phyloP scores from a whole-genome alignment of 2,329 filamentous ascomycete species.

The Colletotrichum tropicicola region DNA sequence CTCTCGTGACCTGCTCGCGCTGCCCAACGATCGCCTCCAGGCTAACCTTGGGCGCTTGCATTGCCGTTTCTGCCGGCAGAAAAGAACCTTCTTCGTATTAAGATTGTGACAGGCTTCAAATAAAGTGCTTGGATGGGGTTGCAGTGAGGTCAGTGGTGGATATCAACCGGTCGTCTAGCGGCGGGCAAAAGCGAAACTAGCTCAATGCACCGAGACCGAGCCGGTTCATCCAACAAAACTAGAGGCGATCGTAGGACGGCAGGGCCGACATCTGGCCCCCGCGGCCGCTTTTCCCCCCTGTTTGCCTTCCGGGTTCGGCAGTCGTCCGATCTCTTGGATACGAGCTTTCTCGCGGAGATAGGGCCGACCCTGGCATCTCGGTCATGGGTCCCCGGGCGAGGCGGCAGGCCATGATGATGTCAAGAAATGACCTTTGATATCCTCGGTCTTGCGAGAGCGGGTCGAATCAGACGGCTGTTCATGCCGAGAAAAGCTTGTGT shows the following conservation, averaged over 20 bases:
- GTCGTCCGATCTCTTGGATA: conserved; percentile 18
- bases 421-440: not conserved
- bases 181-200: not conserved
- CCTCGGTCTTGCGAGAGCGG: not conserved
- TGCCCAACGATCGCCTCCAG: not conserved
- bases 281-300: not conserved
- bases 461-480: not conserved
- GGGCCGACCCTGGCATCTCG: not conserved
- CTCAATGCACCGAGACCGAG: not conserved
- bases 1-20: too few relatives aligned
- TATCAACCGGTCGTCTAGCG: not conserved
- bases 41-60: not conserved
- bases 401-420: not conserved
- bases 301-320: conserved; percentile 1
- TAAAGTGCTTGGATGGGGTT: not conserved
- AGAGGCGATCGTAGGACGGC: not conserved
- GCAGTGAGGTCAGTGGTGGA: conserved; percentile 5
- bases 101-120: not conserved
- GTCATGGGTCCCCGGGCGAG: not conserved
- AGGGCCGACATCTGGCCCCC: not conserved
- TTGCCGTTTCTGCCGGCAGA: not conserved
- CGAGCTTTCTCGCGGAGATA: conserved; percentile 12
- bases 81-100: conserved; percentile 18
- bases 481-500: conserved; percentile 20
- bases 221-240: not conserved